phyloP scores from a whole-genome alignment of 306 rosid species.

The Clitoria ternatea region DNA sequence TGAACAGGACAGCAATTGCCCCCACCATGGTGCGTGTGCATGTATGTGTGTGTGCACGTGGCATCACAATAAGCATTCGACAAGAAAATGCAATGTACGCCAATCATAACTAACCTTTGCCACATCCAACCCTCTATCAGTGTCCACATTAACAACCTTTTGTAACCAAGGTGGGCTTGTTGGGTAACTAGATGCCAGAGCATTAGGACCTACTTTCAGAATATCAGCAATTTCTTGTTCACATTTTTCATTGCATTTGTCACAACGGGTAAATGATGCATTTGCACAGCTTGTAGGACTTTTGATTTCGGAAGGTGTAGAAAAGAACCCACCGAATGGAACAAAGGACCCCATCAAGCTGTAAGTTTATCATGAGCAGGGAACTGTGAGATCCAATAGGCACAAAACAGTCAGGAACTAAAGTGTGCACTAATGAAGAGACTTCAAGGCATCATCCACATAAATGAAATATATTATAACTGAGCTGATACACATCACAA shows the following conservation, averaged over 20 bases:
- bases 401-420: conserved; percentile 47
- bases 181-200: conserved; percentile 31
- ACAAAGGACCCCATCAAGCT: conserved; percentile 96
- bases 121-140: conserved; percentile 41
- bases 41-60: conserved; percentile 15
- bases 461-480: not conserved
- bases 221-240: conserved; percentile 74
- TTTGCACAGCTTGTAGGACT: conserved; percentile 40
- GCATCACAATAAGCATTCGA: not conserved
- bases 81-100: conserved; percentile 23
- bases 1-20: conserved; percentile 6
- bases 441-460: conserved; percentile 17
- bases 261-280: conserved; percentile 53
- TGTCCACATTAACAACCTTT: conserved; percentile 34
- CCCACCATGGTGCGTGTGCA: conserved; percentile 18
- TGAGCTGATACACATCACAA: not conserved
- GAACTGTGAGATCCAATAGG: conserved; percentile 65
- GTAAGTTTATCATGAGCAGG: conserved; percentile 76
- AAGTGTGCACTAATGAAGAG: conserved; percentile 23
- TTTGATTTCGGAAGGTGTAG: conserved; percentile 53
- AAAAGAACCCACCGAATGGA: conserved; percentile 91
- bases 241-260: conserved; percentile 61
- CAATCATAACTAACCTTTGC: conserved; percentile 61
- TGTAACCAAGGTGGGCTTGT: conserved; percentile 58
- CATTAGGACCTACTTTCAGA: conserved; percentile 44